Conservation (phyloP, 345 rosid species). For the Sonneratia alba region DNA sequence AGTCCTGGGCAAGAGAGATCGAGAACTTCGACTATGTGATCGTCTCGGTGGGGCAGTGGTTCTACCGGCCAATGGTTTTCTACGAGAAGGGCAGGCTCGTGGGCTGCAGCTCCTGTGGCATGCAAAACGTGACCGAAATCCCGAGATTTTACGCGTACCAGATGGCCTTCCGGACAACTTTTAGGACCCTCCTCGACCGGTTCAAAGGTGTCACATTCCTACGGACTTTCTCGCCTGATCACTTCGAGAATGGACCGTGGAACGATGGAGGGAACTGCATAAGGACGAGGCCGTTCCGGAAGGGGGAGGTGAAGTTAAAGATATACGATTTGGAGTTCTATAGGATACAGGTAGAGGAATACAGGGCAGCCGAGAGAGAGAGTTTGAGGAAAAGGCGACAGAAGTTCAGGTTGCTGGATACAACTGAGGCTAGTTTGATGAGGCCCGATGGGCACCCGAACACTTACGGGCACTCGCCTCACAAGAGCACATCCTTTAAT, state of each 20-base stretch:
- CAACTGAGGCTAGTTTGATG: slow-evolving; percentile 16
- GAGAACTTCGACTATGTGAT: slow-evolving; percentile 22
- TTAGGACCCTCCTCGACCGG: slow-evolving; percentile 13
- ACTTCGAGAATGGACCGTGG: slow-evolving; percentile 48
- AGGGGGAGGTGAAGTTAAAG: slow-evolving; percentile 12
- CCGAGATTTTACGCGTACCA: slow-evolving; percentile 28
- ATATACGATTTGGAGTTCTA: slow-evolving; percentile 17
- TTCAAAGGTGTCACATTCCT: slow-evolving; percentile 25
- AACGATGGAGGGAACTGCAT: slow-evolving; percentile 34
- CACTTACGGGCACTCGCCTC: slow-evolving; percentile 15
- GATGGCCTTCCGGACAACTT: slow-evolving; percentile 19
- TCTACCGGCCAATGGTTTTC: slow-evolving; percentile 31
- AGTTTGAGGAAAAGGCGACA: slow-evolving; percentile 3
- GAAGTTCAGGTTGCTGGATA: slow-evolving; percentile 25
- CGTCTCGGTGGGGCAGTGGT: slow-evolving; percentile 40
- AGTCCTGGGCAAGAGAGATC: slow-evolving; percentile 23
- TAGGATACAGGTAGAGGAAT: slow-evolving; percentile 29
- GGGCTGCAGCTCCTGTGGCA: slow-evolving; percentile 31
- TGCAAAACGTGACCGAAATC: slow-evolving; percentile 20
- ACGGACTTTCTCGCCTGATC: slow-evolving; percentile 37
- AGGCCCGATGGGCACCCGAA: slow-evolving; percentile 32
- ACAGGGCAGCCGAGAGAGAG: slow-evolving; percentile 11
- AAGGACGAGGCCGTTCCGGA: slow-evolving; percentile 26
- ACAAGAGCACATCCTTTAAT: slow-evolving; percentile 15
- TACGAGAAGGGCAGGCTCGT: slow-evolving; percentile 16